Evolutionary conservation across 768 basidiomycete genomes (phyloP), one percentile per base, ranked within the genome.

Genomic region (Serendipita sp.): DNA sequence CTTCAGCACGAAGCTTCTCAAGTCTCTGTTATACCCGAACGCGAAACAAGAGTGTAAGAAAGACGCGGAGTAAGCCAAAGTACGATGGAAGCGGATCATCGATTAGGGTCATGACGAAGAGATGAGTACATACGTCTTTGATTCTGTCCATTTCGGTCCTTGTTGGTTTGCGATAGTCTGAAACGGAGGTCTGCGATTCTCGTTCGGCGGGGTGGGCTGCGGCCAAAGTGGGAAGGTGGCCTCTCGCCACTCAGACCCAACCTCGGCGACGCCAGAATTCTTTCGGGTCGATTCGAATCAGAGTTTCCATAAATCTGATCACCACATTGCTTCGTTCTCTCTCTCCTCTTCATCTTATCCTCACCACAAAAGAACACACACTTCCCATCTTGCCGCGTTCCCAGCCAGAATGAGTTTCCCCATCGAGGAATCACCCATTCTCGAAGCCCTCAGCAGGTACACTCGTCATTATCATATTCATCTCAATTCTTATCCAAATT

Each of bases 321-420:
- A 48, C 26, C 45, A 20, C 7, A 5, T 7, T 48, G n/a, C 7
- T 9, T 48, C 26, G 20, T 48, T 48, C 97, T 98, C 76, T 93
- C 90, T 3, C 97, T 97, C 74, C 93, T 92, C 0, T 78, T 97
- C 38, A 85, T 98, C n/a, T n/a, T n/a, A n/a, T n/a, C n/a, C n/a
- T 0, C 95, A 97, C 71, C 85, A 87, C 20, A 84, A 96, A 50
- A 83, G 87, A 31, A 81, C 88, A 4, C 83, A 92, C 69, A 77
- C 75, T 9, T 79, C 83, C 34, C 86, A 86, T 71, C 78, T 96
- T 38, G 14, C 34, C 34, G 14, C 34, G 1, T 14, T 38, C 34
- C 34, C 14, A 38, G 2, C 45, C 20, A 48, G 9, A 11, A 58
- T 58, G 53, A 58, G 53, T 31, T 58, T 58, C 53, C 53, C 53